A percentile compares a stretch with the other conserved stretches of the same genome.
These are phyloP conservation scores for Hypoxylon sp. DNA, from an alignment of 2,329 filamentous ascomycete genomes.

Conservation along the genomic window DNA sequence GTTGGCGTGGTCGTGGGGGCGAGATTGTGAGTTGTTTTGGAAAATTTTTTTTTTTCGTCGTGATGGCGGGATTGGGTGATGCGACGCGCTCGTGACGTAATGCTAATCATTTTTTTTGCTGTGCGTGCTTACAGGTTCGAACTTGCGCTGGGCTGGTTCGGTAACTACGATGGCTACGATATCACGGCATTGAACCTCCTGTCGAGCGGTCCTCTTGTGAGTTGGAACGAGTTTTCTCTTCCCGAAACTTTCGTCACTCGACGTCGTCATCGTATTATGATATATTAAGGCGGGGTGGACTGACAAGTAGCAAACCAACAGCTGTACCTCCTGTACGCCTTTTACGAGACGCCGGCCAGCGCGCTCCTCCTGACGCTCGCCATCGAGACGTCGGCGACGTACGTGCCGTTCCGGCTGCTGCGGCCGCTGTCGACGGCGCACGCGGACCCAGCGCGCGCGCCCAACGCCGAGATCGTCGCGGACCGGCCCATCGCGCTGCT, in stretches of 20 bases:
- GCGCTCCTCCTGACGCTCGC: constrained; percentile 68
- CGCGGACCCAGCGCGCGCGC: constrained; percentile 59
- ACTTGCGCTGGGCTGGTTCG: constrained; percentile 75
- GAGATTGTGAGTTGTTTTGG: constrained; percentile 60
- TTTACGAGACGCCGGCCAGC: constrained; percentile 73
- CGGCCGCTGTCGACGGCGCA: constrained; percentile 73
- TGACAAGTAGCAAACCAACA: constrained; percentile 44
- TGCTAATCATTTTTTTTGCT: constrained; percentile 56
- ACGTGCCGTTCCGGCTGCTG: constrained; percentile 77
- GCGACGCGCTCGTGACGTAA: constrained; percentile 20
- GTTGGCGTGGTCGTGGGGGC: constrained; percentile 62
- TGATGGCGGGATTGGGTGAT: not conserved
- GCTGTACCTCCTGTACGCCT: constrained; percentile 78
- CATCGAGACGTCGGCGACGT: constrained; percentile 74
- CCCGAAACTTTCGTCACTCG: not conserved
- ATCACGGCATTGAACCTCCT: constrained; percentile 71
- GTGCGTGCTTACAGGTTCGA: constrained; percentile 74
- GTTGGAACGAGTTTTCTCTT: constrained; percentile 38
- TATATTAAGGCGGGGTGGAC: constrained; percentile 1
- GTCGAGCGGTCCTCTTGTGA: constrained; percentile 75
- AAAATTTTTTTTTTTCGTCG: not conserved
- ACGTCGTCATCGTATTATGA: not conserved
- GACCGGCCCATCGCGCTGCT: constrained; percentile 69
- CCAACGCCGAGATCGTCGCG: constrained; percentile 70
- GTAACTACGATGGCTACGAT: constrained; percentile 77